Base-by-base conservation (phyloP, 805 yeast genomes). In the Candida koratica region DNA sequence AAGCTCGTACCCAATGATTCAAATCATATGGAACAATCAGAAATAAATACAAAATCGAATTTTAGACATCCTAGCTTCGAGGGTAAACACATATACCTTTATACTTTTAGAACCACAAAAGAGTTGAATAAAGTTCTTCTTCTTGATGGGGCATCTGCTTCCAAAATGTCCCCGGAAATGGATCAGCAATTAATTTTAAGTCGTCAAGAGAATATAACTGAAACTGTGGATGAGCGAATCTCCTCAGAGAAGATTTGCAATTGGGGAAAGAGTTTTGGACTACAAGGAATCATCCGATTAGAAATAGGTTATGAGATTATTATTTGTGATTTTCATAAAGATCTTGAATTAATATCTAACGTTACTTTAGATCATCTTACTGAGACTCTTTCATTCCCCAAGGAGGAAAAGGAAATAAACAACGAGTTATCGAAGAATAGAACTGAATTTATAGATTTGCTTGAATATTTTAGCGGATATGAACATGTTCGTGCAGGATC, bases 71-170 rank as follows among this genome's bases (percentile, higher is more conserved):
- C 30, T n/a, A 24, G 32, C 7, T 22, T 22, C 17, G 24, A 22
- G 12, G 13, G 29, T 14, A n/a, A 32, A 15, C 13, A 22, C 17
- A 22, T 20, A 20, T 45, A 53, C 13, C 38, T 75, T 32, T 56
- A 69, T 43, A 74, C 82, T 0, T 75, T 76, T 44, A 56, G 62
- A 41, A 71, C 69, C 7, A 56, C 54, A 3, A 61, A 58, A 41
- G 78, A 81, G 3, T 51, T 79, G 34, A 64, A 63, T 42, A 71
- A 64, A 43, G 48, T 79, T 19, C 58, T 79, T 4, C 66, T 69
- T 34, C 50, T 79, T n/a, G 84, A 79, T 42, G 85, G 85, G 5
- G 82, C 84, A 0, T 76, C 82, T 18, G 85, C 83, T n/a, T 76
- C 83, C 0, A 79, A 78, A 50, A 57, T 69, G 0, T 64, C 75